Percentiles rank a stretch among this genome's conserved stretches.
Evolutionary conservation across 495 filamentous ascomycete species (phyloP).

Genomic region (Aspergillus saccharolyticus): DNA sequence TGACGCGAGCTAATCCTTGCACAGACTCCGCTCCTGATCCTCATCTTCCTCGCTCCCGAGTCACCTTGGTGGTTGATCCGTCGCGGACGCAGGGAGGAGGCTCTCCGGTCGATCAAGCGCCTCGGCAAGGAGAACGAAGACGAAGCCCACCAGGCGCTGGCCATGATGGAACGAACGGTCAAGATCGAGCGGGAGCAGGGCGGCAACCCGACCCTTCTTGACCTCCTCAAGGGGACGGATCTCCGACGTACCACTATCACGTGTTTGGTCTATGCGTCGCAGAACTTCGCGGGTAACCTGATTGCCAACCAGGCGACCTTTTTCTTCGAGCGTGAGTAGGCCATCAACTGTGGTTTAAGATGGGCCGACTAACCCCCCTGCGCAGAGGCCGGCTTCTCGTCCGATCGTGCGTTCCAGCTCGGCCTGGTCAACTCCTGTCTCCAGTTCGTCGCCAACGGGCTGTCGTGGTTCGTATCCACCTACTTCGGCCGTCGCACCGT

Average conservation of each 20-base stretch:
- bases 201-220: constrained; percentile 50
- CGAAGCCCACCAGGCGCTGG: constrained; percentile 57
- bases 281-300: constrained; percentile 47
- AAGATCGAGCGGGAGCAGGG: constrained; percentile 59
- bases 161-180: constrained; percentile 71
- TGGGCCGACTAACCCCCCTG: background rate
- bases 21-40: constrained; percentile 56
- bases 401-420: constrained; percentile 25
- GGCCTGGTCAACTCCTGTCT: constrained; percentile 36
- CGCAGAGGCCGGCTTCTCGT: constrained; percentile 57
- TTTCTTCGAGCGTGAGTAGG: constrained; percentile 52
- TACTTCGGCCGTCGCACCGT: constrained; percentile 63
- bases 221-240: constrained; percentile 65
- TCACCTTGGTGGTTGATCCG: constrained; percentile 52
- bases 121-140: constrained; percentile 52
- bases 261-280: constrained; percentile 47
- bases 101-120: constrained; percentile 57
- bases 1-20: background rate
- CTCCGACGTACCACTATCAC: constrained; percentile 62
- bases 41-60: constrained; percentile 62
- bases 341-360: no score
- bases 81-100: constrained; percentile 56
- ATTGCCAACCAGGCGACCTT: constrained; percentile 76
- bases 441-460: constrained; percentile 27
- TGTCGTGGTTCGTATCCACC: constrained; percentile 61